Base-by-base conservation (phyloP, 257 asterid species). In the Lycium ferocissimum region DNA sequence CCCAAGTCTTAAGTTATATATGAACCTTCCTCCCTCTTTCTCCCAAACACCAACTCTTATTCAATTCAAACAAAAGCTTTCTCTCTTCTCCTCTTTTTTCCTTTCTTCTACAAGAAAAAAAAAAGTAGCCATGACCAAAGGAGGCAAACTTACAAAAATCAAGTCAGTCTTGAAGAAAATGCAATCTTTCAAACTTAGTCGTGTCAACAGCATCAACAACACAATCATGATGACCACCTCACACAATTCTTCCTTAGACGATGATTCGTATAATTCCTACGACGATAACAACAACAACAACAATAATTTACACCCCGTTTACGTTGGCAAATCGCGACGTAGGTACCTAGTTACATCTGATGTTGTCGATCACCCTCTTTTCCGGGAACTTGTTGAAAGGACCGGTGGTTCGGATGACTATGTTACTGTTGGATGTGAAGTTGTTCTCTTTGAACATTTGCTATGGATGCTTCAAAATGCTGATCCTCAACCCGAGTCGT, bases 271-370 rank as follows among this genome's bases (percentile, higher is more conserved):
- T 14, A 81, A 82, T 66, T 15, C 82, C 0, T 78, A 4, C 13
- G 47, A 76, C 3, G 10, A 59, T 2, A 80, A 80, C 26, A 35
- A 80, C 83, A 56, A 80, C 83, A 56, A 79, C 26, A 80, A 61
- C 20, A 40, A 57, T 71, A 53, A 89, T 72, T 90, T 93, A 81
- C 98, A 89, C 86, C 87, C 94, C 0, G 98, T 94, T 86, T 94
- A 88, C 89, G 98, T 94, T 67, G 98, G 98, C 0, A 94, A 93
- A 79, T 94, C 98, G 0, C 88, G 95, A 40, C 92, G 98, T 79
- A 90, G 92, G 22, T 94, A 94, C 84, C 92, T 92, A 83, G 87
- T 94, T 73, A 80, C 93, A 83, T 82, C 95, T 62, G 91, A 91
- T 76, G 94, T 94, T 81, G 83, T 89, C 89, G 93, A 92, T 12